Percentiles rank a stretch among this genome's conserved stretches.
Conservation (phyloP, 371 early-diverging fungal genomes). For the Haplosporangium sp. region DNA sequence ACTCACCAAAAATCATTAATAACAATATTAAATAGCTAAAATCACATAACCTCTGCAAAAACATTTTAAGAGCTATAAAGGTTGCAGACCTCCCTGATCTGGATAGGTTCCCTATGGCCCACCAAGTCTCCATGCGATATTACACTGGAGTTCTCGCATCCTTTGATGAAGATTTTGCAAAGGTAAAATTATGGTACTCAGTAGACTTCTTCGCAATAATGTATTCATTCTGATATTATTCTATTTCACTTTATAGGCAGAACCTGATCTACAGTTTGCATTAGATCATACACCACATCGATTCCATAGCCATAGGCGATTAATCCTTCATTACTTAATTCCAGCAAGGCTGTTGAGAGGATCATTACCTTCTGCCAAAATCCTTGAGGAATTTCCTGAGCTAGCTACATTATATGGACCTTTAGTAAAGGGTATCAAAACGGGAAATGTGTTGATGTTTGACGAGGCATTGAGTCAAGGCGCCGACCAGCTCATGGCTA, state of each 20-base stretch:
- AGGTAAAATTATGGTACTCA: constrained; percentile 50
- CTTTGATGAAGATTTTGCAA: constrained; percentile 81
- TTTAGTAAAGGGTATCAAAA: constrained; percentile 70
- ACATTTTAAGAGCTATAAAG: constrained; percentile 81
- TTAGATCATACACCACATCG: constrained; percentile 71
- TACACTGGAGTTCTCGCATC: constrained; percentile 89
- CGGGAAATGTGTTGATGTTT: constrained; percentile 79
- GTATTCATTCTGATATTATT: background rate
- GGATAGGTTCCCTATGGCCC: constrained; percentile 82
- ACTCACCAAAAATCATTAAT: no score
- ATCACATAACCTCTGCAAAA: constrained; percentile 86
- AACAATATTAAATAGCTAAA: constrained; percentile 60
- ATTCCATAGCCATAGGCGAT: constrained; percentile 64
- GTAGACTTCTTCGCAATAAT: no score
- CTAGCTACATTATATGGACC: constrained; percentile 66
- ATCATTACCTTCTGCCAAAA: constrained; percentile 66
- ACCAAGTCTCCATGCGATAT: constrained; percentile 87
- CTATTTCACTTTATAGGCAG: constrained; percentile 63
- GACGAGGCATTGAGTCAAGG: constrained; percentile 66
- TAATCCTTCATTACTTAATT: constrained; percentile 81
- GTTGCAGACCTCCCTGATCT: constrained; percentile 81
- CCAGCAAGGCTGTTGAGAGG: constrained; percentile 80
- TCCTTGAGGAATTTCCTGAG: constrained; percentile 71
- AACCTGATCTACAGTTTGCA: constrained; percentile 75
- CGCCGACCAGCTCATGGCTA: constrained; percentile 67